Base-by-base conservation (phyloP, 169 alveolate genomes). In the Babesia bovis region DNA sequence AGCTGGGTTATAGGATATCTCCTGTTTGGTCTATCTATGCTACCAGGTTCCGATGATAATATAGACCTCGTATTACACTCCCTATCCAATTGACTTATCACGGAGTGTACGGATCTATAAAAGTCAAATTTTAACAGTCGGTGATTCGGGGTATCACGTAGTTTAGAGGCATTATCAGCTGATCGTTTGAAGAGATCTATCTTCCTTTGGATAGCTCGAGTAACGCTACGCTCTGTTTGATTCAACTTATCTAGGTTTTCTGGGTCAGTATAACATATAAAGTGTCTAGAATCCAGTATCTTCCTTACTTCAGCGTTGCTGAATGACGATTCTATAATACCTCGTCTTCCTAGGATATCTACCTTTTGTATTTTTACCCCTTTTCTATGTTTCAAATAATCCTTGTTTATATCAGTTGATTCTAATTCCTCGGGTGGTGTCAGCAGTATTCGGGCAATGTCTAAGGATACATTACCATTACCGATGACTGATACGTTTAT, bases 381-480 rank as follows among this genome's bases (percentile, higher is more conserved):
- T n/a, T 42, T 7, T 35, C 38, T 4, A 44, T 6, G 17, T 19
- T n/a, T 5, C 28, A 38, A 36, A 23, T 50, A 41, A 4, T 19
- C 60, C n/a, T 32, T 40, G 60, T 57, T 33, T 36, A 49, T 55
- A 13, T 58, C 85, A 23, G 63, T 30, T 0, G 4, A 2, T 21
- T 53, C 83, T 38, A 61, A 32, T 3, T 5, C 9, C 19, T 35
- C 26, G 7, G 50, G 26, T 15, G 65, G 47, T 0, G 85, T 41
- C 19, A 53, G 45, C 36, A 93, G 76, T 23, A 90, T 75, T 44
- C 96, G 56, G 6, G 93, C 92, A 10, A 93, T 67, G 58, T 93
- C 97, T 40, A 91, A 72, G 0, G 96, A 82, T 3, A 92, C 96
- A 83, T 93, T 93, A 1, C 97, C 97, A 74, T 91, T 93, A 19